phyloP scores from a whole-genome alignment of 2,329 filamentous ascomycete species.

The Coniochaeta sp. region DNA sequence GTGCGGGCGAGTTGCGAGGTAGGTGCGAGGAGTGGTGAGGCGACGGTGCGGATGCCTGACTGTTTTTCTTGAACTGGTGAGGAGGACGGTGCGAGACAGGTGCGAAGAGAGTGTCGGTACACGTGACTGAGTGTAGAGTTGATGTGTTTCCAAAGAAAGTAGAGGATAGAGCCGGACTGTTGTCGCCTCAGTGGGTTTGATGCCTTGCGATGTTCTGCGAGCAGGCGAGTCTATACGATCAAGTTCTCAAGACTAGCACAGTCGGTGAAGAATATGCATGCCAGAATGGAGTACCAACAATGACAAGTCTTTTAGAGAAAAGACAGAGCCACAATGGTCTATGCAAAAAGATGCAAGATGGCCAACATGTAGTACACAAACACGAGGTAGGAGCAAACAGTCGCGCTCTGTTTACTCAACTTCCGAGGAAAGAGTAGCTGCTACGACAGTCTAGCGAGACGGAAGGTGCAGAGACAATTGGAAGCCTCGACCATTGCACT shows the following conservation, averaged over 20 bases:
- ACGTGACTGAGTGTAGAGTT: neutral
- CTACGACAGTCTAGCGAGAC: neutral
- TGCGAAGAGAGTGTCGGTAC: neutral
- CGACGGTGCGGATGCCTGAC: neutral
- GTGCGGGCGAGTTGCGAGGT: neutral
- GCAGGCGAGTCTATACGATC: too few species aligned
- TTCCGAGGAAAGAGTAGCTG: neutral
- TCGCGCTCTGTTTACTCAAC: neutral
- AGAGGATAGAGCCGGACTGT: too few species aligned
- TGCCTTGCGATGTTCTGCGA: neutral
- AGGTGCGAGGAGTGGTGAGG: neutral
- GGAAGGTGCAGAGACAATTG: too few species aligned
- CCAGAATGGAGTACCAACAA: neutral
- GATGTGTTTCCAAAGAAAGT: neutral
- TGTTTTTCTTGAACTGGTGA: too few species aligned
- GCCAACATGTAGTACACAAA: neutral
- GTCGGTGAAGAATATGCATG: neutral
- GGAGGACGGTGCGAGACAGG: too few species aligned
- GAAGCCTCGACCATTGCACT: neutral
- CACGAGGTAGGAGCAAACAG: neutral
- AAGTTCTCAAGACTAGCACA: too few species aligned
- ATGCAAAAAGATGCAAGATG: neutral
- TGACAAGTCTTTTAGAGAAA: too few species aligned
- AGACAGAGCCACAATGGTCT: neutral
- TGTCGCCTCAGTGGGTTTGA: too few species aligned